phyloP scores from a whole-genome alignment of 768 basidiomycete species.

The Hebeloma cylindrosporum region DNA sequence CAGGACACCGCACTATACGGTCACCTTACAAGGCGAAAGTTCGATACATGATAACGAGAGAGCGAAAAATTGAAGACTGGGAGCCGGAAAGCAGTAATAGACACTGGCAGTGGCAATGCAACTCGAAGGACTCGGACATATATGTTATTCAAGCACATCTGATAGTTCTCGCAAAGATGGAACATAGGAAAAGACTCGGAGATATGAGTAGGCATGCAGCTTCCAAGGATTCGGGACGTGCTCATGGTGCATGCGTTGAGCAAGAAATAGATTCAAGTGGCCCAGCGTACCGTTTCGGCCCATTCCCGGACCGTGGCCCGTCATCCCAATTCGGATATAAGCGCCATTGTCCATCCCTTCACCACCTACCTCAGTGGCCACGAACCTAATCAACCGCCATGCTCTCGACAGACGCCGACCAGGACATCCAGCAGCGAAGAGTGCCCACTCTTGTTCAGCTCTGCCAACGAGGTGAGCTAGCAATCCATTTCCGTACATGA shows the following conservation, averaged over 20 bases:
- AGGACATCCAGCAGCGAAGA: constrained; percentile 31
- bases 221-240: constrained; percentile 19
- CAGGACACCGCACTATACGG: no score
- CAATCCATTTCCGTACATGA: not conserved
- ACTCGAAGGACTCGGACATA: no score
- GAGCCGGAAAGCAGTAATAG: not conserved
- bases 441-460: constrained; percentile 65
- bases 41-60: no score
- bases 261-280: not conserved
- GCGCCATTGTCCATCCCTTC: constrained; percentile 2
- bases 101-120: no score
- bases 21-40: no score
- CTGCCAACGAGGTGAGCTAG: constrained; percentile 68
- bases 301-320: not conserved
- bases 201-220: not conserved
- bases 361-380: not conserved
- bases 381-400: constrained; percentile 2
- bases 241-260: not conserved
- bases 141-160: no score
- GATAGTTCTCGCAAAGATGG: not conserved
- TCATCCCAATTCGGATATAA: constrained; percentile 9
- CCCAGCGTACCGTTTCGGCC: no score
- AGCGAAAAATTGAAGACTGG: no score
- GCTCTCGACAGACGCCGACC: constrained; percentile 18
- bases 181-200: constrained; percentile 11